phyloP scores from a whole-genome alignment of 331 rosid genomes.

The Prunus yedoensis region DNA sequence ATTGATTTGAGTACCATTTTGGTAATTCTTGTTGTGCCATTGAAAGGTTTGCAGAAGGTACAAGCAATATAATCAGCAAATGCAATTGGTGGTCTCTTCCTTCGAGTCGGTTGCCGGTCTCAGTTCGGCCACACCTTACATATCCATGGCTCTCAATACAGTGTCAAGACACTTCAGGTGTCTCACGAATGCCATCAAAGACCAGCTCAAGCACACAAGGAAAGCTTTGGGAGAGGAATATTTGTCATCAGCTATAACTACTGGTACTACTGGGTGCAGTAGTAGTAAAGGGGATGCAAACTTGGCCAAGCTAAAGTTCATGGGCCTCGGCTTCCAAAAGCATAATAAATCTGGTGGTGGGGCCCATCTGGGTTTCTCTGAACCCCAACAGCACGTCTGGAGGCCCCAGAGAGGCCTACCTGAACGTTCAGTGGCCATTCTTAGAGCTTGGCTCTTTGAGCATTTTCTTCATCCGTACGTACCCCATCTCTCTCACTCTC shows the following conservation, averaged over 20 bases:
- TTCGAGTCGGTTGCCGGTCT: constrained; percentile 88
- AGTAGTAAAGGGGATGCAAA: constrained; percentile 36
- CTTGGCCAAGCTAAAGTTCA: constrained; percentile 37
- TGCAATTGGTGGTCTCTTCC: constrained; percentile 89
- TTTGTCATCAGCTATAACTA: constrained; percentile 27
- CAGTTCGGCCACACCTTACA: constrained; percentile 71
- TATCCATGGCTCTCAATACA: constrained; percentile 62
- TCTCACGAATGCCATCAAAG: constrained; percentile 61
- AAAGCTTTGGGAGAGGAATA: constrained; percentile 56
- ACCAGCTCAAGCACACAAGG: constrained; percentile 52
- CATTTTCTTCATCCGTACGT: constrained; percentile 99
- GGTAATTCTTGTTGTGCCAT: neutral
- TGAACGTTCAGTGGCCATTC: constrained; percentile 81
- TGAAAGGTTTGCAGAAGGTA: constrained; percentile 64
- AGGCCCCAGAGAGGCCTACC: constrained; percentile 97
- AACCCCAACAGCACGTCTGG: constrained; percentile 73
- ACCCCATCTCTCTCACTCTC: neutral
- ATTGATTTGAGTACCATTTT: neutral
- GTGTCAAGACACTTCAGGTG: constrained; percentile 61
- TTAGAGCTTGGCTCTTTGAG: constrained; percentile 91
- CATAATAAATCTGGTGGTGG: constrained; percentile 45
- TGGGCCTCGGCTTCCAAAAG: constrained; percentile 61
- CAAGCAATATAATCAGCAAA: constrained; percentile 88
- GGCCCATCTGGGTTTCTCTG: constrained; percentile 40
- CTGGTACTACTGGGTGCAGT: constrained; percentile 26